Evolutionary conservation across 495 filamentous ascomycete genomes (phyloP), one percentile per base, ranked within the genome.

Genomic region (Penicillium argentinense): DNA sequence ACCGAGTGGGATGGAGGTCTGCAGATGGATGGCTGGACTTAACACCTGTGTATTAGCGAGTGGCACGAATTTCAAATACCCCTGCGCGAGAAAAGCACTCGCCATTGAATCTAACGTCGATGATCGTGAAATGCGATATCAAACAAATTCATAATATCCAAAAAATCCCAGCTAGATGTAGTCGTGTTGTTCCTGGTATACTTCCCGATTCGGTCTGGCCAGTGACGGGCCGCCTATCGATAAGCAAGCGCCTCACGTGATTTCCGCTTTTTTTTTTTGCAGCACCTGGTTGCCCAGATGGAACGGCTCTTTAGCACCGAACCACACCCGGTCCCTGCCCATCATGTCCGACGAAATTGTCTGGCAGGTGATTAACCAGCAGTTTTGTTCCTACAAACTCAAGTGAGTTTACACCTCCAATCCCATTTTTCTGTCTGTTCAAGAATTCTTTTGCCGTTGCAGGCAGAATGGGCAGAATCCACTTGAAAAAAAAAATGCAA

Each of bases 321-420:
- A 39, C 51, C 39, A 36, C 45, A 37, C 37, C 43, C 28, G 33
- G 25, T 52, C 47, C 39, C 25, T 49, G 60, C 62, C 62, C 49
- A 49, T 47, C 49, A 59, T 60, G 56, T 95, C 89, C 34, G 93
- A 98, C 78, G 93, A 97, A 68, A 95, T 98, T 54, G 89, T 98
- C 57, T 98, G 93, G 93, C 86, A 91, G 59, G 83, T 95, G 44
- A 95, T 96, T 45, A 89, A 90, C 66, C 84, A 97, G 69, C 89
- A 96, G 68, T 96, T 97, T 65, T 98, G 93, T 71, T 84, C 88
- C 37, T 97, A 91, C 74, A 97, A 97, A 59, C 76, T 97, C 50
- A 97, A 97, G 87, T 93, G 72, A 64, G 79, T 14, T 49, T 28
- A 47, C 39, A 47, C 19, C 28, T 46, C 21, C 33, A 6, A 41